Percentiles rank a stretch among this genome's conserved stretches.
phyloP scores from a whole-genome alignment of 768 basidiomycete genomes.

The Saitozyma podzolica region DNA sequence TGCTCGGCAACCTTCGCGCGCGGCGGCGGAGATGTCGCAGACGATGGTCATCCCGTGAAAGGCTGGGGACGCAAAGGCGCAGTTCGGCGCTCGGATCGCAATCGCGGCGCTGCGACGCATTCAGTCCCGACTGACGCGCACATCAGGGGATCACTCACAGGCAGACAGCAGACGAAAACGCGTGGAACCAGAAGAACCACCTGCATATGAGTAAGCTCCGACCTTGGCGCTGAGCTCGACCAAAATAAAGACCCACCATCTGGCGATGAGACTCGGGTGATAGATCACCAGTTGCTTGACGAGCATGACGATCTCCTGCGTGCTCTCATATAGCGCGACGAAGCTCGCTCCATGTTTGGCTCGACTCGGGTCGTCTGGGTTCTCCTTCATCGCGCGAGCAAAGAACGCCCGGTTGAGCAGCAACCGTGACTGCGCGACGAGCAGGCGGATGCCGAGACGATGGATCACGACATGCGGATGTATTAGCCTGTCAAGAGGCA shows the following conservation, averaged over 20 bases:
- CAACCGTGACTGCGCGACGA: conserved; percentile 44
- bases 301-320: conserved; percentile 48
- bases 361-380: conserved; percentile 41
- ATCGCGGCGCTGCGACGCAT: conserved; percentile 36
- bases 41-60: conserved; percentile 46
- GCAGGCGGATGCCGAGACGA: conserved; percentile 44
- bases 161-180: conserved; percentile 48
- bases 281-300: conserved; percentile 48
- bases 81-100: conserved; percentile 42
- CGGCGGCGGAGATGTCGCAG: conserved; percentile 47
- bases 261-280: conserved; percentile 45
- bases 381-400: conserved; percentile 40
- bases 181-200: conserved; percentile 48
- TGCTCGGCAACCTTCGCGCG: conserved; percentile 45
- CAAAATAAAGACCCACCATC: conserved; percentile 33
- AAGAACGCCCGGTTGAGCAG: conserved; percentile 49
- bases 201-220: conserved; percentile 5
- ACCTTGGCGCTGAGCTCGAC: not conserved
- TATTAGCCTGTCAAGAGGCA: conserved; percentile 37
- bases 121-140: conserved; percentile 1
- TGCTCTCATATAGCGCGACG: conserved; percentile 43
- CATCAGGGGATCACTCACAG: conserved; percentile 27
- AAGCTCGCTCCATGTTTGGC: conserved; percentile 38
- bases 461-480: conserved; percentile 51
- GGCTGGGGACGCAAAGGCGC: conserved; percentile 46